Evolutionary conservation across 768 basidiomycete species (phyloP), one percentile per base, ranked within the genome.

Genomic region (Boletus tomentosulus): DNA sequence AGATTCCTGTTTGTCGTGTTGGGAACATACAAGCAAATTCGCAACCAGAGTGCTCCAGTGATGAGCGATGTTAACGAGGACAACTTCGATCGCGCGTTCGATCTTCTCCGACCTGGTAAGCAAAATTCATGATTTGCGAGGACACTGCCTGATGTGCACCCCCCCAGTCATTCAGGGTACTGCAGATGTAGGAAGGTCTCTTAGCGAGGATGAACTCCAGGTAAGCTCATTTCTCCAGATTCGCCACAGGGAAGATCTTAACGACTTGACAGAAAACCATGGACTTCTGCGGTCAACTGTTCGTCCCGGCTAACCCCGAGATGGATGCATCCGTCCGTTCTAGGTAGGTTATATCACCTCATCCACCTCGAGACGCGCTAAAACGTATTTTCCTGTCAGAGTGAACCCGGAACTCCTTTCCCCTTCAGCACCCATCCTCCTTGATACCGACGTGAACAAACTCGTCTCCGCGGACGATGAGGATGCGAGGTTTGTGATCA

Each of bases 31-130:
- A 46, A 58, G 44, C 57, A 58, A n/a, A 58, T 58, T 9, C 48
- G 55, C 16, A 58, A 58, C 43, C 54, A 58, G n/a, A 43, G 16
- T 1, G 16, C 39, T 1, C 54, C 54, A 3, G 47, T 58, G 5
- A 46, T 56, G 57, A 58, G 54, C 28, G 54, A 58, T 10, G 50
- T 52, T 3, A 43, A 57, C 13, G 55, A 58, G 24, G 55, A 57
- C 37, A 57, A 58, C 27, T 49, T 58, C 13, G 55, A 58, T 15
- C 48, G 35, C 5, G 48, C 46, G 12, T 47, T 47, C 13, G 46
- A 47, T 11, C 33, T 47, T 6, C 46, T 47, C 33, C 46, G 46
- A 33, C 45, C 45, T 11, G 31, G 45, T 33, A 33, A 4, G 45
- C 13, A 3, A 8, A 31, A 13, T 4, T 6, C 25, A 12, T 46